Base-by-base conservation (phyloP, 352 stramenopile genomes). In the Phytopythium helicoides region DNA sequence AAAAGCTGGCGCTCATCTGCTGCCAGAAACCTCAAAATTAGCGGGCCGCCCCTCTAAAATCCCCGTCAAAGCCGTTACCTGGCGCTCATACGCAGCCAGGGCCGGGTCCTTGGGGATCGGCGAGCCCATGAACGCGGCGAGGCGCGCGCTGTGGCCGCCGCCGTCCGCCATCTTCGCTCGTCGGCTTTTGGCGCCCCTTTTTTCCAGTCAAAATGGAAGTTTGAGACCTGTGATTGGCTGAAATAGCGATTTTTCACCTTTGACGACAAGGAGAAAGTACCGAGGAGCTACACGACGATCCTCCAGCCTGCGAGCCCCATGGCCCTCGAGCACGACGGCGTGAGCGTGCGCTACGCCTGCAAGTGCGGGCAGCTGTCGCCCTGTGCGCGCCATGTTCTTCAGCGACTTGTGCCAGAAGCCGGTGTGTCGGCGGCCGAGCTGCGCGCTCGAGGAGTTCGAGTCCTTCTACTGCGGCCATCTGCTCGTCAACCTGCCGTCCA, bases 381-480 rank as follows among this genome's bases (percentile, higher is more conserved):
- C 15, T n/a, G 37, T 92, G 14, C 47, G 64, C 45, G 51, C 62
- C 14, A 58, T 94, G 45, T 92, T 89, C 62, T 94, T 71, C 66
- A 92, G 84, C 52, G 82, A 92, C 36, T 70, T 78, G 23, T 89
- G 80, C 39, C 68, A 87, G 18, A 88, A 88, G 50, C 62, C 82
- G 11, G 81, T 94, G 26, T 94, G 84, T 21, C 81, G 81, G 18
- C 60, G 66, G 28, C 73, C 84, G 23, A 40, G 57, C 45, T 94
- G 84, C 64, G 89, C 76, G 44, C 60, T 93, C 21, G 73, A 94
- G 51, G 86, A 95, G 65, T 94, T 95, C 49, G 84, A 95, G 68
- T 86, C 82, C 12, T 95, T 92, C 65, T 95, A 94, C 67, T 95
- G 86, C 61, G 69, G 80, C 26, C 85, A 86, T 26, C 64, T 90